phyloP scores from a whole-genome alignment of 768 basidiomycete genomes.

The Suillus brevipes region DNA sequence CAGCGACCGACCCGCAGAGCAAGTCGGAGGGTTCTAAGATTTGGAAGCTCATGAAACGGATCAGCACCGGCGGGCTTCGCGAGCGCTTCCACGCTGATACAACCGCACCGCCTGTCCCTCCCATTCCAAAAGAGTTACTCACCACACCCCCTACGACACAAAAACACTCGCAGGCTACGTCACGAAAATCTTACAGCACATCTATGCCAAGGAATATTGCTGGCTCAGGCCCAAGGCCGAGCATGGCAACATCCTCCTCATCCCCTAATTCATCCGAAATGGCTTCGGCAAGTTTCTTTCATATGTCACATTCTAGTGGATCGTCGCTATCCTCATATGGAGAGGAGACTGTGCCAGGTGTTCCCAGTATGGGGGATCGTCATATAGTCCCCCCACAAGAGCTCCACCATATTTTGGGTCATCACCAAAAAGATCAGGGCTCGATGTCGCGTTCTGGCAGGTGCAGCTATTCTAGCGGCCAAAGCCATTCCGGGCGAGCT shows the following conservation, averaged over 20 bases:
- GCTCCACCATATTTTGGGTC: slow-evolving; percentile 42
- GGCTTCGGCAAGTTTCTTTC: slow-evolving; percentile 54
- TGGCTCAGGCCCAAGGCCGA: slow-evolving; percentile 34
- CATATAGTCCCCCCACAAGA: slow-evolving; percentile 61
- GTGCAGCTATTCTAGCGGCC: slow-evolving; percentile 17
- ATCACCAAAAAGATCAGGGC: slow-evolving; percentile 15
- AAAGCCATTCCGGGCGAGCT: slow-evolving; percentile 21
- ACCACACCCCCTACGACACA: not conserved
- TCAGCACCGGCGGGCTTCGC: slow-evolving; percentile 62
- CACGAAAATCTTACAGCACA: slow-evolving; percentile 1
- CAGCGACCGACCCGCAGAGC: slow-evolving; percentile 4
- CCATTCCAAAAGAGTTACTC: slow-evolving; percentile 49
- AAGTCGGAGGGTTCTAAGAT: slow-evolving; percentile 44
- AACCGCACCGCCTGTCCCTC: slow-evolving; percentile 57
- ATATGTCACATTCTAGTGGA: slow-evolving; percentile 44
- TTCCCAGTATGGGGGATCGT: slow-evolving; percentile 36
- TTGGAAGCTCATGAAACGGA: slow-evolving; percentile 71
- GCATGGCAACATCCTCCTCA: slow-evolving; percentile 56
- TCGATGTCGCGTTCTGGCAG: slow-evolving; percentile 17
- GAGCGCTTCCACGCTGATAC: slow-evolving; percentile 41
- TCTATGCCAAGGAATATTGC: slow-evolving; percentile 16
- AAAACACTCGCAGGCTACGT: not conserved
- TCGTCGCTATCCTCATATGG: slow-evolving; percentile 62
- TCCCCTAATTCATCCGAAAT: slow-evolving; percentile 63
- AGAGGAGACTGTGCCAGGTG: slow-evolving; percentile 39